Evolutionary conservation across 2,329 filamentous ascomycete genomes (phyloP), one percentile per base, ranked within the genome.

Genomic region (Capronia coronata): DNA sequence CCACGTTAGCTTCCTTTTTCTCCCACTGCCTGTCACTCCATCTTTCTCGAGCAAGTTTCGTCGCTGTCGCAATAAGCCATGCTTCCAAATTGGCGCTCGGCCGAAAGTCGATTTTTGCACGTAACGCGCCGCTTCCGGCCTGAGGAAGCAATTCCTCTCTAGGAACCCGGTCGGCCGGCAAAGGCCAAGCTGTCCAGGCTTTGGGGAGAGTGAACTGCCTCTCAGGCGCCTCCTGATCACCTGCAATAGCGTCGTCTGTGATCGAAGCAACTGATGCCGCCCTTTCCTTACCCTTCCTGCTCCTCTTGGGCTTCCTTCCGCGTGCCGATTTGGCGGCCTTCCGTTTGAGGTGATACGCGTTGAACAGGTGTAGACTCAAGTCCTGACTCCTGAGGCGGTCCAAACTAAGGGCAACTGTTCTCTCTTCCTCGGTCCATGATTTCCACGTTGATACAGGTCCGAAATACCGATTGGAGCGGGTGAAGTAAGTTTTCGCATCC

Each of bases 361-460:
- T 87, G 69, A 87, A 94, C 3, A 96, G 71, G 68, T 95, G 90
- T 38, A 83, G 68, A 0, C 79, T 74, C 9, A 96, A 70, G 63
- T 96, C 83, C 46, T 76, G 72, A 32, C 83, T 78, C 29, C 79
- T 74, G 13, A 81, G 64, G 39, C 79, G 75, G 50, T 83, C 77
- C 48, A 94, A 71, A 6, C 83, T 81, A 3, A 75, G 70, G 50
- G 77, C 77, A 1, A 86, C 74, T 6, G 75, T 73, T 49, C 90
- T 78, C 67, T 97, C 93, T 66, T 93, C 85, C 54, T 85, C 82
- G 13, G 86, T 94, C 85, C 95, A 93, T 67, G 91, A 87, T 54
- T 78, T 75, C 87, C 89, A 95, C 57, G 82, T 83, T 27, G 76
- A 77, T 13, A 76, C 67, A 1, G 76, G 68, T 1, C 88, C 87